Conservation (phyloP, 2,329 filamentous ascomycete species). For the Pseudopyricularia cyperi region DNA sequence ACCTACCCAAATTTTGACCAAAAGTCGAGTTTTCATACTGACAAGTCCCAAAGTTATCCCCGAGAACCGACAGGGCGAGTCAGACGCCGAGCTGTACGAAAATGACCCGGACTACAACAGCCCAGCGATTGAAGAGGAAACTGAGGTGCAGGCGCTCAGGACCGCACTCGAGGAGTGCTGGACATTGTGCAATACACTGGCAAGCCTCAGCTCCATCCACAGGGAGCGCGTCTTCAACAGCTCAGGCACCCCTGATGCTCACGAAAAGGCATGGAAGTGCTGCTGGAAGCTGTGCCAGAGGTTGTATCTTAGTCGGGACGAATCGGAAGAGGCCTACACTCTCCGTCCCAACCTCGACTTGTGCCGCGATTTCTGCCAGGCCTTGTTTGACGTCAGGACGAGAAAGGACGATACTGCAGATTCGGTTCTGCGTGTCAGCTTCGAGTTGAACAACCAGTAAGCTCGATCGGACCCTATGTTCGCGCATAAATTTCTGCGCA, state of each 20-base stretch:
- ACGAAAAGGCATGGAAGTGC: slow-evolving; percentile 83
- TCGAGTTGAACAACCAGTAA: slow-evolving; percentile 86
- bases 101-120: slow-evolving; percentile 31
- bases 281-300: slow-evolving; percentile 91
- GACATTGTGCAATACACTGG: slow-evolving; percentile 85
- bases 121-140: slow-evolving; percentile 27
- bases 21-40: neutral
- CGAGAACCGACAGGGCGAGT: slow-evolving; percentile 32
- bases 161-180: slow-evolving; percentile 78
- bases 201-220: slow-evolving; percentile 72
- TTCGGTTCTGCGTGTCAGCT: slow-evolving; percentile 81
- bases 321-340: slow-evolving; percentile 51
- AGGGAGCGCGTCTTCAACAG: slow-evolving; percentile 67
- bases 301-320: slow-evolving; percentile 69
- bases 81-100: slow-evolving; percentile 40
- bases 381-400: slow-evolving; percentile 74
- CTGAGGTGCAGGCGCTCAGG: slow-evolving; percentile 55
- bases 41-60: slow-evolving; percentile 35
- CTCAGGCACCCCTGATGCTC: slow-evolving; percentile 59
- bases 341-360: slow-evolving; percentile 69
- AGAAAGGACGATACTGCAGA: slow-evolving; percentile 69
- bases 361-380: slow-evolving; percentile 84
- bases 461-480: slow-evolving; percentile 10
- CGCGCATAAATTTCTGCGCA: neutral
- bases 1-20: neutral